Evolutionary conservation across 257 asterid genomes (phyloP), one percentile per base, ranked within the genome.

Genomic region (Jaltomata sinuosa): DNA sequence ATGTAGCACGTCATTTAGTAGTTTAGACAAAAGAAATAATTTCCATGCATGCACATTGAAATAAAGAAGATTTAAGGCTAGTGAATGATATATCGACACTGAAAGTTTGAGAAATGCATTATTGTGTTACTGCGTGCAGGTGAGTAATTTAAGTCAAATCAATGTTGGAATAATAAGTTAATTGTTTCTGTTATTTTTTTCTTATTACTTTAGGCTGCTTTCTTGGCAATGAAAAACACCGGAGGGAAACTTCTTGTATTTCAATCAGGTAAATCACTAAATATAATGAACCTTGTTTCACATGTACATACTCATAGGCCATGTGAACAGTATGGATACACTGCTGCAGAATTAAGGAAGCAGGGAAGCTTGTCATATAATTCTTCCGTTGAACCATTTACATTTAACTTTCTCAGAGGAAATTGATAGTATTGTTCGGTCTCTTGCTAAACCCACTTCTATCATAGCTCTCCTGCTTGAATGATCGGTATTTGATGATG

Each of bases 241-340:
- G 98, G 99, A 49, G 99, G 98, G 85, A 96, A 94, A 86, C 97
- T 94, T 86, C 96, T 96, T 78, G 99, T 93, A 72, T 96, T 96
- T 91, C 98, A 91, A 89, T 96, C 99, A 81, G 98, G 99, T 87
- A 90, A 89, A 90, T 84, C 12, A 36, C 78, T 18, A 67, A 67
- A 3, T 34, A 34, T 32, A 34, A 18, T 68, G 77, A 68, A 32
- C 36, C 38, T 11, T 62, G 38, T 27, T 11, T 62, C 69, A 61
- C 69, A 62, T 27, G 38, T 27, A 61, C 34, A 61, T 67, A 67
- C 3, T 65, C 74, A 65, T 31, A 65, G 45, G 45, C 74, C 6
- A 65, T n/a, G 15, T 29, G 72, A 31, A 65, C 74, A 4, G 22
- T 65, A 31, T 65, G 76, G 8, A 67, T 32, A 32, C 47, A 67